Conservation (phyloP, 148 eudicot species). For the Oxyria digyna region DNA sequence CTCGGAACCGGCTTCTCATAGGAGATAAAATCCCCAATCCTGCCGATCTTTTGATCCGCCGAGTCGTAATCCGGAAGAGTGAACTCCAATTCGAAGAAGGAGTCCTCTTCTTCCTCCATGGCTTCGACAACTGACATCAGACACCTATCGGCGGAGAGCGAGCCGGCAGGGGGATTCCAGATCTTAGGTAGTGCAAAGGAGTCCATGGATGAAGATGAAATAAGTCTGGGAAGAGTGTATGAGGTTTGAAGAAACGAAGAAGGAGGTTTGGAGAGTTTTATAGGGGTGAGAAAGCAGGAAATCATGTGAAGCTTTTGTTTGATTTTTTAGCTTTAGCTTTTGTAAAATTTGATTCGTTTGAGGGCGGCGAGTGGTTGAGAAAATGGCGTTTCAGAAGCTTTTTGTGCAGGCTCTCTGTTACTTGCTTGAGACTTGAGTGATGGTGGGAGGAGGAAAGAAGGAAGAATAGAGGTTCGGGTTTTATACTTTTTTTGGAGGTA, state of each 20-base stretch:
- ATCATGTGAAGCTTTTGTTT: background rate
- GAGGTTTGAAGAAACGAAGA: background rate
- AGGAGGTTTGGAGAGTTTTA: background rate
- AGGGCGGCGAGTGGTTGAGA: background rate
- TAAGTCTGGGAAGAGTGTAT: background rate
- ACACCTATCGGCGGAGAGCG: background rate
- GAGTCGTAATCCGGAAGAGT: conserved; percentile 18
- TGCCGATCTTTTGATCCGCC: conserved; percentile 3
- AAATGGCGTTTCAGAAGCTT: conserved; percentile 6
- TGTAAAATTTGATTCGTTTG: background rate
- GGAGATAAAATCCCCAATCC: background rate
- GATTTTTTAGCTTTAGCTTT: background rate
- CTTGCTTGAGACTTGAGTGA: background rate
- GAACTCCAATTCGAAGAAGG: conserved; percentile 64
- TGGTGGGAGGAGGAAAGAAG: background rate
- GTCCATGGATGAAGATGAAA: background rate
- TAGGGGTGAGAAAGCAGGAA: conserved; percentile 6
- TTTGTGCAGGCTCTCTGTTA: background rate
- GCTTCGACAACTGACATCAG: conserved; percentile 1
- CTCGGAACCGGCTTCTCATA: background rate
- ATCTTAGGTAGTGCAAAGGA: background rate
- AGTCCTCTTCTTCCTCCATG: conserved; percentile 38
- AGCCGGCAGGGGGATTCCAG: background rate
- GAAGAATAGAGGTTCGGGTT: background rate
- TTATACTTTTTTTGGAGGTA: background rate